phyloP scores from a whole-genome alignment of 1,284 basidiomycete genomes.

The Kwoniella shivajii region DNA sequence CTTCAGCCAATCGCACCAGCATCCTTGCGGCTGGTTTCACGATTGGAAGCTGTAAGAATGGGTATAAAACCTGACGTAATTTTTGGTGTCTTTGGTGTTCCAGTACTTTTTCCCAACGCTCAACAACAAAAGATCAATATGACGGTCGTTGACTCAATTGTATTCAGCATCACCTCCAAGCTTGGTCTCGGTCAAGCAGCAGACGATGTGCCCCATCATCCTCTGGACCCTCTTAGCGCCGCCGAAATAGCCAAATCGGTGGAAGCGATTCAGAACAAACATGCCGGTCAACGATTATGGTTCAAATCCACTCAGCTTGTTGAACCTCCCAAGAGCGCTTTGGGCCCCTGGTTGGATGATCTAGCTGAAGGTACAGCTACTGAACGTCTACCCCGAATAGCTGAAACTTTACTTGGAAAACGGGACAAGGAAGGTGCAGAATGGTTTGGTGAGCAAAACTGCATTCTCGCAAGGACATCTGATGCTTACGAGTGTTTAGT shows the following conservation, averaged over 20 bases:
- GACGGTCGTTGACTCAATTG: not conserved
- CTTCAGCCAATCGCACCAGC: not conserved
- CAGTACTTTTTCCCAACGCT: not conserved
- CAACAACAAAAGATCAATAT: not conserved
- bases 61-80: too few relatives aligned
- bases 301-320: conserved; percentile 39
- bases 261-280: conserved; percentile 15
- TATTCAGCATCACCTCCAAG: not conserved
- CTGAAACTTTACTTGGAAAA: not conserved
- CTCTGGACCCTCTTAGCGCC: conserved; percentile 53
- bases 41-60: too few relatives aligned
- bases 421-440: not conserved
- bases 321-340: conserved; percentile 37
- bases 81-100: too few relatives aligned
- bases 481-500: not conserved
- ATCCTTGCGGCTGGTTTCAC: not conserved
- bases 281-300: conserved; percentile 15
- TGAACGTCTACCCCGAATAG: not conserved
- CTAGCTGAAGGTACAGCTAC: not conserved
- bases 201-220: conserved; percentile 40
- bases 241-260: conserved; percentile 38
- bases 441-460: not conserved
- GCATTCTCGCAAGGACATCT: not conserved
- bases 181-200: not conserved
- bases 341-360: conserved; percentile 25